A percentile compares a stretch with the other conserved stretches of the same genome.
Conservation (phyloP, 2,329 filamentous ascomycete genomes). For the Talaromyces sp. region DNA sequence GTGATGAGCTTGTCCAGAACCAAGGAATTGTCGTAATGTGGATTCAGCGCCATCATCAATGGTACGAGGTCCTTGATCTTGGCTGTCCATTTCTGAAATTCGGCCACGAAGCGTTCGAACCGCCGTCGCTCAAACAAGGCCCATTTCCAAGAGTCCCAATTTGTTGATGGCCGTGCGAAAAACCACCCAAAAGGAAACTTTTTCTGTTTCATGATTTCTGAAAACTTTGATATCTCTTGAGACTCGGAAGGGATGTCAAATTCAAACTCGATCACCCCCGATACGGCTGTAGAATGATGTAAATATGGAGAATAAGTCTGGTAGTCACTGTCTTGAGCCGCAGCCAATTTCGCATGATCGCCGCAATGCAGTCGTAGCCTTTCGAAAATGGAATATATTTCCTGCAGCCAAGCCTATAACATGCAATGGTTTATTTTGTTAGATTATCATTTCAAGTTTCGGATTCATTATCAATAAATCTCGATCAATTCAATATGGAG, state of each 20-base stretch:
- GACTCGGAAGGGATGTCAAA: neutral
- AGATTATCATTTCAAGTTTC: neutral
- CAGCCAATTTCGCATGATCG: neutral
- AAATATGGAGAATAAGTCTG: neutral
- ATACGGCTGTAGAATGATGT: neutral
- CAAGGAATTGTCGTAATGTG: neutral
- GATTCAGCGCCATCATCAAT: neutral
- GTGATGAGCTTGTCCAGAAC: neutral
- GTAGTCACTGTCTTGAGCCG: neutral
- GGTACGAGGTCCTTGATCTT: neutral
- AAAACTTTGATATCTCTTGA: neutral
- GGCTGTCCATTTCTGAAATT: neutral
- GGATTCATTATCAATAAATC: neutral
- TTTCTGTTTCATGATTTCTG: neutral
- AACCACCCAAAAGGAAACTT: neutral
- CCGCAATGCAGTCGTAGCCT: neutral
- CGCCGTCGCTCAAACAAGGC: neutral
- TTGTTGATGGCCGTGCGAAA: neutral
- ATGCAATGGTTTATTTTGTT: neutral
- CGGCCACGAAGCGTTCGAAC: neutral
- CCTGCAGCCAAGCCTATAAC: neutral
- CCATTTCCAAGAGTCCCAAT: neutral
- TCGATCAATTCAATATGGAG: neutral
- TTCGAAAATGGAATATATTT: neutral
- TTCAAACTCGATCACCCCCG: neutral